Conservation (phyloP, 1,284 basidiomycete genomes). For the Albatrellus sp. region DNA sequence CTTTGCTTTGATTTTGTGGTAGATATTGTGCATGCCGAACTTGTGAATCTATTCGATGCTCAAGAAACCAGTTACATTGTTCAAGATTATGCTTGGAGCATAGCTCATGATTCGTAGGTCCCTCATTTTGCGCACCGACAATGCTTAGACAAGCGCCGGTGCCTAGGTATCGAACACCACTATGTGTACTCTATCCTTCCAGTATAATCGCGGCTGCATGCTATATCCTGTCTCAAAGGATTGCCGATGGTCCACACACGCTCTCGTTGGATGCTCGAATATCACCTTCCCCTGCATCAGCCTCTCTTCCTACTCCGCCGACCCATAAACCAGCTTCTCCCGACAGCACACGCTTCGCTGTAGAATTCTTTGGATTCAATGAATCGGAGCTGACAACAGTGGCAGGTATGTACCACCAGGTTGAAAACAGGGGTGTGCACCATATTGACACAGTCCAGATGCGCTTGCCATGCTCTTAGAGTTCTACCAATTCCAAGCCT, state of each 20-base stretch:
- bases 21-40: conserved; percentile 67
- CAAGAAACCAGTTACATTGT: conserved; percentile 33
- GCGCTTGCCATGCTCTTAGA: conserved; percentile 54
- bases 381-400: conserved; percentile 43
- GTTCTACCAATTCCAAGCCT: conserved; percentile 57
- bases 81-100: conserved; percentile 69
- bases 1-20: conserved; percentile 88
- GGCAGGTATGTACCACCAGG: conserved; percentile 30
- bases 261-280: conserved; percentile 61
- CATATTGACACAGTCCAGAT: conserved; percentile 26
- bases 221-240: conserved; percentile 59
- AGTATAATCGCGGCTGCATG: conserved; percentile 62
- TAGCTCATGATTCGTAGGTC: conserved; percentile 75
- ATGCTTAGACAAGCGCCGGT: too few relatives aligned
- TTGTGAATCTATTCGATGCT: conserved; percentile 55
- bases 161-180: conserved; percentile 58
- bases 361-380: conserved; percentile 53
- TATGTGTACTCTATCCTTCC: conserved; percentile 57
- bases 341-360: conserved; percentile 50
- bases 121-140: background rate
- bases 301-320: conserved; percentile 62
- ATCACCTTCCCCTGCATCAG: conserved; percentile 44
- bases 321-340: conserved; percentile 62
- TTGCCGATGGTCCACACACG: conserved; percentile 58
- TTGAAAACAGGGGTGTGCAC: too few relatives aligned